Evolutionary conservation across 139 green algal genomes (phyloP), one percentile per base, ranked within the genome.

Genomic region (Raphidocelis subcapitata): DNA sequence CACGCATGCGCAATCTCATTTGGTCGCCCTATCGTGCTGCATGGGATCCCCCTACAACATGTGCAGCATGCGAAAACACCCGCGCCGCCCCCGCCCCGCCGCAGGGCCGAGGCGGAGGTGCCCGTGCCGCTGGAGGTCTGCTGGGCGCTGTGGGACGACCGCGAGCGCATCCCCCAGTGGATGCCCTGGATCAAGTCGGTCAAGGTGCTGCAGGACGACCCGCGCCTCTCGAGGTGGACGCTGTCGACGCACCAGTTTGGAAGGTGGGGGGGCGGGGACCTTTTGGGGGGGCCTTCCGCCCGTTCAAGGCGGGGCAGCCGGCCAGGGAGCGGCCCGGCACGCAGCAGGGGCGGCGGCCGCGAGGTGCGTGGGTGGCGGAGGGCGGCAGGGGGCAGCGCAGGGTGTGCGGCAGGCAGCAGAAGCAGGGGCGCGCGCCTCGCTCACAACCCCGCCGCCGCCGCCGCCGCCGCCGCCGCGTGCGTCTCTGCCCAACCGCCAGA

Each of bases 181-280:
- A 97, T 97, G 92, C 90, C 92, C 1, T 97, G 92, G 92, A 97
- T 97, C 44, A 84, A 81, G 5, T 86, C 68, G n/a, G 92, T 97
- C 5, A 81, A 84, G 71, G 87, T 94, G 56, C 55, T 47, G 57
- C 64, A 47, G 10, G 73, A 91, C 15, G 88, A 97, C 75, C 76
- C 79, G 0, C 73, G 76, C 3, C 49, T 96, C 36, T 95, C 89
- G 0, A 72, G 83, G 24, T 97, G 93, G 93, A 92, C 82, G 4
- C 81, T 97, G 1, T 77, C 84, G 26, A 97, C 92, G 14, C n/a
- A 89, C 29, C 92, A 94, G 79, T 95, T 95, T 75, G 79, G 77
- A 0, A 82, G 88, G 41, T 74, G 49, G 41, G 57, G 5, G 18
- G 2, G 15, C 10, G 55, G 20, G 49, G 49, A 20, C 49, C 20